Evolutionary conservation across 108 stramenopile species (phyloP).

Genomic region (Stephanodiscus triporus): DNA sequence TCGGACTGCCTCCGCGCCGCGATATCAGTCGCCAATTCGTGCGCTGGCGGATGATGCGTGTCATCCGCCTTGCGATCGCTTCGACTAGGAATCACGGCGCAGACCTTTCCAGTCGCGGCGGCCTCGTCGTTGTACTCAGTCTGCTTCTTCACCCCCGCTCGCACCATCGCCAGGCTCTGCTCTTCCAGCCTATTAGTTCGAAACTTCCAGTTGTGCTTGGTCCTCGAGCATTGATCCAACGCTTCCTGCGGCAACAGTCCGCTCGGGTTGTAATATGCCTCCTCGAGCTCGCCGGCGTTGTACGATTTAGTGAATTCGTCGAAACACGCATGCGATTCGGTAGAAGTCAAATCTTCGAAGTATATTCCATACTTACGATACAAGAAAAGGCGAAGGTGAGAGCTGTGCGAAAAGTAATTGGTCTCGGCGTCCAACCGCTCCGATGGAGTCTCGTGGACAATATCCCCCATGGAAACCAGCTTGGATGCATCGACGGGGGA

Average conservation of each 20-base stretch:
- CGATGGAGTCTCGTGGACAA: slow-evolving; percentile 18
- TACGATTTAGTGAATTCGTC: slow-evolving; percentile 60
- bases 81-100: background rate
- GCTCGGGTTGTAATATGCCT: slow-evolving; percentile 57
- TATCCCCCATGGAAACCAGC: slow-evolving; percentile 38
- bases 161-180: slow-evolving; percentile 60
- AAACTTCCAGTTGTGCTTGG: slow-evolving; percentile 79
- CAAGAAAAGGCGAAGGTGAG: slow-evolving; percentile 77
- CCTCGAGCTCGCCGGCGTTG: slow-evolving; percentile 72
- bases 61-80: background rate
- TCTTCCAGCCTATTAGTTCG: slow-evolving; percentile 59
- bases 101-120: background rate
- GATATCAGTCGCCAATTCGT: slow-evolving; percentile 32
- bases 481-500: slow-evolving; percentile 45
- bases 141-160: slow-evolving; percentile 71
- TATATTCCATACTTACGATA: slow-evolving; percentile 66
- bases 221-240: slow-evolving; percentile 72
- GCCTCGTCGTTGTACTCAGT: slow-evolving; percentile 58
- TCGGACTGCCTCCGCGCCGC: slow-evolving; percentile 49
- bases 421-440: slow-evolving; percentile 60
- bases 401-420: slow-evolving; percentile 79
- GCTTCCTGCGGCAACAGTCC: slow-evolving; percentile 58
- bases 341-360: slow-evolving; percentile 74
- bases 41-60: background rate
- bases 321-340: slow-evolving; percentile 69